phyloP scores from a whole-genome alignment of 1,284 basidiomycete species.

The Phellinidium pouzarii region DNA sequence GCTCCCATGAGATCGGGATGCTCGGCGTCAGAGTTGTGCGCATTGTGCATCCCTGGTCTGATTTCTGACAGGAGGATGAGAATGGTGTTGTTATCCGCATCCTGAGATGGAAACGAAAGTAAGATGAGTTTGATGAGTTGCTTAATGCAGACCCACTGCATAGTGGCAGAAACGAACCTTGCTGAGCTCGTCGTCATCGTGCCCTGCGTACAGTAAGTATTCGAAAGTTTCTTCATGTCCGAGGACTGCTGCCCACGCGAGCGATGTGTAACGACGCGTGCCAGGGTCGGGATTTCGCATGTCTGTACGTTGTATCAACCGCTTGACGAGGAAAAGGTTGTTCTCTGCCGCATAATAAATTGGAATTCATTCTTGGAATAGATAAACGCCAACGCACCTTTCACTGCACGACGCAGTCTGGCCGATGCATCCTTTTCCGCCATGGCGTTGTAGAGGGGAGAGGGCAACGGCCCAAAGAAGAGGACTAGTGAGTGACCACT shows the following conservation, averaged over 20 bases:
- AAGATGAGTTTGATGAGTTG: slow-evolving; percentile 1
- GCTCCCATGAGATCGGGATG: slow-evolving; percentile 61
- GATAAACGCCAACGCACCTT: slow-evolving; percentile 41
- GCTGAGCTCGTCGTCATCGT: slow-evolving; percentile 87
- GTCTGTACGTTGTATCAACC: slow-evolving; percentile 74
- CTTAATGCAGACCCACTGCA: slow-evolving; percentile 2
- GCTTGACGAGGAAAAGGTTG: slow-evolving; percentile 83
- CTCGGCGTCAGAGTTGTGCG: slow-evolving; percentile 40
- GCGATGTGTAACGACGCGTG: slow-evolving; percentile 69
- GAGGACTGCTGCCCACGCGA: slow-evolving; percentile 83
- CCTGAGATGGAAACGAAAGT: slow-evolving; percentile 39
- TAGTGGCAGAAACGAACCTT: slow-evolving; percentile 48
- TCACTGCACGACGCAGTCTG: slow-evolving; percentile 71
- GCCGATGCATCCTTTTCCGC: slow-evolving; percentile 74
- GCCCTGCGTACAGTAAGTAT: slow-evolving; percentile 74
- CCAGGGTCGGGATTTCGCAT: slow-evolving; percentile 83
- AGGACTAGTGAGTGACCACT: too few species aligned
- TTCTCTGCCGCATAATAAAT: slow-evolving; percentile 55
- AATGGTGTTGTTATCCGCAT: slow-evolving; percentile 84
- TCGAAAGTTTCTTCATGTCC: slow-evolving; percentile 87
- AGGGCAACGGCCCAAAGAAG: not conserved
- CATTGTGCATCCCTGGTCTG: slow-evolving; percentile 43
- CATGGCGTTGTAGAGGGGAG: slow-evolving; percentile 35
- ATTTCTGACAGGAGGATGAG: slow-evolving; percentile 82
- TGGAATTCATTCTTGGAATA: slow-evolving; percentile 8